phyloP scores from a whole-genome alignment of 371 early-diverging fungal species.

The Choanephora cucurbitarum region DNA sequence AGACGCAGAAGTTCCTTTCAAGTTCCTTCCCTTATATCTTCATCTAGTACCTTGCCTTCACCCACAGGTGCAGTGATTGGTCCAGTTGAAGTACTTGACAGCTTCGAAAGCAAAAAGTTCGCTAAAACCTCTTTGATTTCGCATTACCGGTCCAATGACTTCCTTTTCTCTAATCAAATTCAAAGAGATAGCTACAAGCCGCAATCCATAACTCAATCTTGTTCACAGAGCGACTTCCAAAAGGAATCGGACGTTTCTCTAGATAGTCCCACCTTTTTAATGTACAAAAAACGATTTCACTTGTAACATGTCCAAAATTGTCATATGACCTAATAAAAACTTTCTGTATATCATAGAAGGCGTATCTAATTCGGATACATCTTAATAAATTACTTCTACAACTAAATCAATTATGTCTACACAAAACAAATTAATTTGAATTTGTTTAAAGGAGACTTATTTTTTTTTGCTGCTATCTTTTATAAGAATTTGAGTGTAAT shows the following conservation, averaged over 20 bases:
- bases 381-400: too few species aligned
- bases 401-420: too few species aligned
- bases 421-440: too few species aligned
- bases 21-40: not conserved
- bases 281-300: not conserved
- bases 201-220: not conserved
- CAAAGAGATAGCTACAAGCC: not conserved
- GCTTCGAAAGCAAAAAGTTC: not conserved
- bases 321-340: too few species aligned
- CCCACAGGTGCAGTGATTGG: constrained; percentile 23
- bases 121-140: not conserved
- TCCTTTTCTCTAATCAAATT: not conserved
- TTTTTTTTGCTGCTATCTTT: too few species aligned
- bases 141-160: not conserved
- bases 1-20: not conserved
- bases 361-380: too few species aligned
- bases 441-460: too few species aligned
- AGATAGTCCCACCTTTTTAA: not conserved
- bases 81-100: not conserved
- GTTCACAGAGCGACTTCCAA: not conserved
- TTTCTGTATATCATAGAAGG: too few species aligned
- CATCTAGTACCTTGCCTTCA: constrained; percentile 8
- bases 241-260: not conserved
- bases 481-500: too few species aligned
- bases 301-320: not conserved